phyloP scores from a whole-genome alignment of 106 monocot genomes.

The Posidonia australis region DNA sequence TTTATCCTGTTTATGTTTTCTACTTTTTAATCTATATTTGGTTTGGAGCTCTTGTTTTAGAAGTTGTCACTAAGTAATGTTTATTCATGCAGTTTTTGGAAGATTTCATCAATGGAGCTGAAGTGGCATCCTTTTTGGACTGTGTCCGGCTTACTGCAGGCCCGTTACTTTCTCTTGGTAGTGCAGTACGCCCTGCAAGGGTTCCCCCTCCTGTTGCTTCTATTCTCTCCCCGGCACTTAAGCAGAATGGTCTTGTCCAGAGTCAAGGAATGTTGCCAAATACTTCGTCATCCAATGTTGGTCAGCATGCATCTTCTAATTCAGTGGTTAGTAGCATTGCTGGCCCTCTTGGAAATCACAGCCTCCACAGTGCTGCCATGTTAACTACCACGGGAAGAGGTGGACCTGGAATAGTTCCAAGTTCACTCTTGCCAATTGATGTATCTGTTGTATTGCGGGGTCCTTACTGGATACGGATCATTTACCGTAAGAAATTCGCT shows the following conservation, averaged over 20 bases:
- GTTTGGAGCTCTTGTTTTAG: background rate
- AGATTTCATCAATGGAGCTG: constrained; percentile 93
- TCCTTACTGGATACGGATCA: constrained; percentile 97
- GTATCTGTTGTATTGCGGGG: constrained; percentile 90
- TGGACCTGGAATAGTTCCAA: constrained; percentile 91
- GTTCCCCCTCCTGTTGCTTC: constrained; percentile 71
- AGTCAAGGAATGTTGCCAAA: constrained; percentile 42
- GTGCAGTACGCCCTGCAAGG: constrained; percentile 90
- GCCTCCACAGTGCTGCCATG: constrained; percentile 49
- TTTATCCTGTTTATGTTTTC: too few relatives aligned
- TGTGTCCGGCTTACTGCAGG: constrained; percentile 95
- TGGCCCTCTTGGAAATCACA: constrained; percentile 38
- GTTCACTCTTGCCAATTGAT: constrained; percentile 92
- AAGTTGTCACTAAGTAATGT: background rate
- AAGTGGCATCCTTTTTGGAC: constrained; percentile 94
- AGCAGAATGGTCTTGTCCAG: constrained; percentile 34
- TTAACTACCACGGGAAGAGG: constrained; percentile 76
- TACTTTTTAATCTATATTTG: too few relatives aligned
- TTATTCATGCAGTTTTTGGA: constrained; percentile 72
- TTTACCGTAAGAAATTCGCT: constrained; percentile 98
- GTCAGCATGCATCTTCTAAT: constrained; percentile 30
- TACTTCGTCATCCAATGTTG: constrained; percentile 32
- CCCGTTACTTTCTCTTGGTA: constrained; percentile 83
- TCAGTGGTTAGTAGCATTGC: constrained; percentile 14
- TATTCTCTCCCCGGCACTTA: constrained; percentile 35